phyloP scores from a whole-genome alignment of 208 protist species.

The Blastocrithidia nonstop region DNA sequence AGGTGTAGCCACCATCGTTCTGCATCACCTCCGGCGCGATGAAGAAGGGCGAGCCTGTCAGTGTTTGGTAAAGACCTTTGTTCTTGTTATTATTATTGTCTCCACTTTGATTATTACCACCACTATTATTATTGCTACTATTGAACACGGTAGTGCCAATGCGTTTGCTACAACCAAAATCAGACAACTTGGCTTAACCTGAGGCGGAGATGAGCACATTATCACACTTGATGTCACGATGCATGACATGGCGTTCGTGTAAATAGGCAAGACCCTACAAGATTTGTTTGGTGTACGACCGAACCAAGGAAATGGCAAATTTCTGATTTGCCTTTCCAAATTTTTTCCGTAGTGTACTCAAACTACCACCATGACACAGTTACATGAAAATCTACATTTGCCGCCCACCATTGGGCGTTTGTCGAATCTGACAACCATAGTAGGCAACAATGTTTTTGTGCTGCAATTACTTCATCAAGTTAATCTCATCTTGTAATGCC shows the following conservation, averaged over 20 bases:
- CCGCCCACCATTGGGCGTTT: conserved; percentile 13
- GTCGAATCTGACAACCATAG: conserved; percentile 74
- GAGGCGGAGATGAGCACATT: conserved; percentile 81
- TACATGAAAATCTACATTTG: conserved; percentile 86
- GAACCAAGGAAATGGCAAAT: conserved; percentile 56
- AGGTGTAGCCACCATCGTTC: conserved; percentile 23
- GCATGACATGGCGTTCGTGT: conserved; percentile 59
- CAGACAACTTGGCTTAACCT: conserved; percentile 87
- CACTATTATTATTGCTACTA: background rate
- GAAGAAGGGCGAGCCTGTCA: conserved; percentile 76
- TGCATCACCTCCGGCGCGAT: conserved; percentile 84
- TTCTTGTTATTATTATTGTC: background rate
- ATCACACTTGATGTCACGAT: conserved; percentile 85
- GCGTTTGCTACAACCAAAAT: conserved; percentile 90
- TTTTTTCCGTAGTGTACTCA: conserved; percentile 37
- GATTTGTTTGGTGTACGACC: conserved; percentile 81
- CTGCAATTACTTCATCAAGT: conserved; percentile 68
- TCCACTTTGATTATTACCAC: too few relatives aligned
- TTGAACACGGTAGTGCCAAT: conserved; percentile 22
- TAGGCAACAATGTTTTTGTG: conserved; percentile 82
- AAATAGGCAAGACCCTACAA: conserved; percentile 77
- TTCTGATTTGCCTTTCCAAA: conserved; percentile 49
- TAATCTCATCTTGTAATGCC: conserved; percentile 59
- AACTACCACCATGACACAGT: conserved; percentile 71
- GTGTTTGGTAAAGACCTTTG: conserved; percentile 39